Percentiles rank a stretch among this genome's conserved stretches.
These are phyloP conservation scores for Naegleria lovaniensis DNA, from an alignment of 208 protist species.

Conservation along the genomic window DNA sequence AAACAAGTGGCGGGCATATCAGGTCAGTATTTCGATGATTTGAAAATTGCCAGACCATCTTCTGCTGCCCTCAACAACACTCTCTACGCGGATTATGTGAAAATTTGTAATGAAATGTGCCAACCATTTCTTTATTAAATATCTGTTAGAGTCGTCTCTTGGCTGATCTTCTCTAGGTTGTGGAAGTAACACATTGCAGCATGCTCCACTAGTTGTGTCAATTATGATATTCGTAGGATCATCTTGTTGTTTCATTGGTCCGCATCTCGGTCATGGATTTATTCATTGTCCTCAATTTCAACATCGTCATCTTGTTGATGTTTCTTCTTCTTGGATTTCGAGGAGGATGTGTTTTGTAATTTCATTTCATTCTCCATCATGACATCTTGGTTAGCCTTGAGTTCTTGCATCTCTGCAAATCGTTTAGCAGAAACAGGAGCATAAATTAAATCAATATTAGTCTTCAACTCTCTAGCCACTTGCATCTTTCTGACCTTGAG, in stretches of 20 bases:
- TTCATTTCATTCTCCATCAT: background rate
- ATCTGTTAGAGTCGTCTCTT: too few species aligned
- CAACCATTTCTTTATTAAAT: background rate
- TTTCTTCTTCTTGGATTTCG: background rate
- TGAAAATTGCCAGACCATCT: background rate
- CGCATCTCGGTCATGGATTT: background rate
- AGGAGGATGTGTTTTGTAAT: background rate
- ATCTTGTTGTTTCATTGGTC: too few species aligned
- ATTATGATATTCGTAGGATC: too few species aligned
- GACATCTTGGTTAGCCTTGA: background rate
- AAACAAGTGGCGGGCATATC: background rate
- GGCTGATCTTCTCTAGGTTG: too few species aligned
- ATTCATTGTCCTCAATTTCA: background rate
- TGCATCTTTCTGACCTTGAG: slow-evolving; percentile 5
- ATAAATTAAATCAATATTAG: background rate
- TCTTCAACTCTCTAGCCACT: background rate
- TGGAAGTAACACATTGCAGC: too few species aligned
- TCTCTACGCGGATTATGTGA: background rate
- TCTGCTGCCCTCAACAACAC: background rate
- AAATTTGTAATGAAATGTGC: background rate
- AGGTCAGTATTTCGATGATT: background rate
- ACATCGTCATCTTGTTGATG: background rate
- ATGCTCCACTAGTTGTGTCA: too few species aligned
- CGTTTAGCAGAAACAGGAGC: slow-evolving; percentile 10
- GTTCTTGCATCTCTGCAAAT: background rate